These are phyloP conservation scores for Didymella sp. DNA, from an alignment of 2,329 filamentous ascomycete genomes.

Conservation along the genomic window DNA sequence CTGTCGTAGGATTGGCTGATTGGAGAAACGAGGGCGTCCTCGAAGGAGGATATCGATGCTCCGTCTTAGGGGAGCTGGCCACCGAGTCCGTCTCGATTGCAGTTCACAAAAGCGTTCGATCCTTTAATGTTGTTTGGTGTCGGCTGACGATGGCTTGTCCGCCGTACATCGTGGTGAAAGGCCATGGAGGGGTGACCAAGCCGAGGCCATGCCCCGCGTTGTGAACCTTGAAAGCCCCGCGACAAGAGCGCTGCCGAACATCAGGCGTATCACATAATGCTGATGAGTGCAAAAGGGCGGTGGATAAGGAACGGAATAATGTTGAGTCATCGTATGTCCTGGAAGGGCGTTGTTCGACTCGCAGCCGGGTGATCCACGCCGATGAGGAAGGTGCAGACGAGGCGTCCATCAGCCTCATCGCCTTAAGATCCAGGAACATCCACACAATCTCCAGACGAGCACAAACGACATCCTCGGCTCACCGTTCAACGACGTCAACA, in stretches of 20 bases:
- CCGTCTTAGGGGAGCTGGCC: neutral
- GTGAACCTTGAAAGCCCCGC: neutral
- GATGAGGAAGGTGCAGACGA: constrained; percentile 7
- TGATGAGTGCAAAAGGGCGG: neutral
- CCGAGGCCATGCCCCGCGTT: constrained; percentile 4
- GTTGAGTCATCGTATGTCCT: constrained; percentile 4
- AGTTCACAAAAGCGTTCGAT: too few relatives aligned
- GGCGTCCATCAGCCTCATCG: constrained; percentile 4
- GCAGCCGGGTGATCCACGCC: neutral
- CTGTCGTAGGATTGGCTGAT: neutral
- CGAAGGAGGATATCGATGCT: neutral
- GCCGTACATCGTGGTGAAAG: neutral
- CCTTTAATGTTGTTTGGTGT: neutral
- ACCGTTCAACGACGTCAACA: constrained; percentile 11
- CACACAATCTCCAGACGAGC: neutral
- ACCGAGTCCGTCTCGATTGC: neutral
- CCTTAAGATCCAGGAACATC: constrained; percentile 5
- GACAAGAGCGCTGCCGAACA: neutral
- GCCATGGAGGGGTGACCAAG: neutral
- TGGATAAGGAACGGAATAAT: neutral
- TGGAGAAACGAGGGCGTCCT: neutral
- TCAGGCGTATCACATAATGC: neutral
- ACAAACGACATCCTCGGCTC: neutral
- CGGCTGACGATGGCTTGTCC: neutral
- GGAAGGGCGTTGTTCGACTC: constrained; percentile 13